Conservation (phyloP, 164 flowering plant genomes). For the Malania oleifera region DNA sequence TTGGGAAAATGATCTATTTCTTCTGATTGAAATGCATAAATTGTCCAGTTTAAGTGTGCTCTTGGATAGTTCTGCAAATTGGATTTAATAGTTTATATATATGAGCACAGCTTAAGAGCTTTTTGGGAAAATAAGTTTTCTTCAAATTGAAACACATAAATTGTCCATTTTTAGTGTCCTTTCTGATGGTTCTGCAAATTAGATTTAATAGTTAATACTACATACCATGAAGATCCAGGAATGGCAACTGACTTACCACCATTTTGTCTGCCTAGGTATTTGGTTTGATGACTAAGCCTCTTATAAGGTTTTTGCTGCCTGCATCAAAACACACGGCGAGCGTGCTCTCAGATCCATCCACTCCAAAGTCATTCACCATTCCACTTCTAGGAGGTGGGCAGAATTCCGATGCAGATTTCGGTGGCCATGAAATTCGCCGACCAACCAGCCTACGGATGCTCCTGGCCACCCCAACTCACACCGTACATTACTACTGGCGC, state of each 20-base stretch:
- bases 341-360: conserved; percentile 26
- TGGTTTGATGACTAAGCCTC: conserved; percentile 51
- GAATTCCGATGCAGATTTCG: conserved; percentile 23
- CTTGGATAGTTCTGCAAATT: too few species aligned
- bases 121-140: too few species aligned
- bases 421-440: conserved; percentile 17
- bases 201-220: too few species aligned
- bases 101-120: too few species aligned
- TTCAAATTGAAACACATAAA: too few species aligned
- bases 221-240: background rate
- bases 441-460: conserved; percentile 43
- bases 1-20: too few species aligned
- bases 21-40: too few species aligned
- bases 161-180: too few species aligned
- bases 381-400: conserved; percentile 33
- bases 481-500: conserved; percentile 53
- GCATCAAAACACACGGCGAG: conserved; percentile 23
- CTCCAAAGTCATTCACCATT: conserved; percentile 29
- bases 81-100: too few species aligned
- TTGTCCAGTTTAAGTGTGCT: too few species aligned
- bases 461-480: conserved; percentile 40
- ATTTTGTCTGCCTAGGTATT: conserved; percentile 30
- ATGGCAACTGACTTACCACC: background rate
- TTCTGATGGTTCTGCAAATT: background rate
- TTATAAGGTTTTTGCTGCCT: conserved; percentile 38